Evolutionary conservation across 2,329 filamentous ascomycete genomes (phyloP), one percentile per base, ranked within the genome.

Genomic region (Metarhizium sp.): DNA sequence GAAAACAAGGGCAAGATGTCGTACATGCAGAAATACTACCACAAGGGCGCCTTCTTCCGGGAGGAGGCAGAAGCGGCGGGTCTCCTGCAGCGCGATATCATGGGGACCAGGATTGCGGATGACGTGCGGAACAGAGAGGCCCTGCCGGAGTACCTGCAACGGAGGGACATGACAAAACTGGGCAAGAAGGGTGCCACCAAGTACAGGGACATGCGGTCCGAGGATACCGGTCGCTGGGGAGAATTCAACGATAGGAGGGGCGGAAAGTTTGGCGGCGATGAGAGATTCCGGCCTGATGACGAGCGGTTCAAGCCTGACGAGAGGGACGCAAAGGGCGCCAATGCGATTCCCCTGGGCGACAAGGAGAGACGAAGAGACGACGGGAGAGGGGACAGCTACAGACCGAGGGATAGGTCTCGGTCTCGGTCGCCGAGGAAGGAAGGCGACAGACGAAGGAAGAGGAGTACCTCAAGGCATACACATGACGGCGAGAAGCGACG

Each of bases 11-110:
- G 90, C 53, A 87, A 92, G 72, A 90, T 94, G 78, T 81, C 81
- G 2, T 96, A 85, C 69, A 90, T 97, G 88, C 92, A 96, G 67
- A 91, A 92, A 68, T 99, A 97, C 74, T 92, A 90, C 71, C 94
- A 99, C 78, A 92, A 92, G 73, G 94, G 94, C 51, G 94, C 94
- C 16, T 99, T 97, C 75, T 97, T 90, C 76, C 88, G 87, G 61
- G 90, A 92, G 53, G 88, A 95, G 63, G 79, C 85, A 52, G 83
- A 85, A 62, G 84, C 83, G 16, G 84, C 88, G 59, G 89, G 90
- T 1, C 75, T 96, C 49, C 85, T 88, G 59, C 81, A 86, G 66
- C 79, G 94, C 50, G 89, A 96, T 66, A 78, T 96, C 60, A 95
- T 95, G 83, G 92, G 92, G 14, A 82, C 86, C 2, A 77, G 82